phyloP scores from a whole-genome alignment of 345 rosid species.

The Citrus medica region DNA sequence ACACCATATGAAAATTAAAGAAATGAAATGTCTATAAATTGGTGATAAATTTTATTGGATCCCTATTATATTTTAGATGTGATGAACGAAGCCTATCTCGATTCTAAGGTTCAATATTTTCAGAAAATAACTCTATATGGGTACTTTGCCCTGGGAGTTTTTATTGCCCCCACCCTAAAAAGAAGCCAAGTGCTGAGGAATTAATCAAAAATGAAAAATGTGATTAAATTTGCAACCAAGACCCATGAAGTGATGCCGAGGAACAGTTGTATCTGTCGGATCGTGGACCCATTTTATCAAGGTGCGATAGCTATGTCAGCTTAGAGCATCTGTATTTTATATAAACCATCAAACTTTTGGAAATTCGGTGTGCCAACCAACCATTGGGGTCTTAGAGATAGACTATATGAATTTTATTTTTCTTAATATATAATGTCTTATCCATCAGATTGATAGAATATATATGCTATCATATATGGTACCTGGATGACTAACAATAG shows the following conservation, averaged over 20 bases:
- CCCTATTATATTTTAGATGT: neutral
- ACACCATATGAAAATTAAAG: slow-evolving; percentile 14
- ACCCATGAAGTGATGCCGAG: neutral
- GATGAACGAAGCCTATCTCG: neutral
- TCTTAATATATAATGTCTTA: neutral
- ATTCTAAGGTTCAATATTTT: neutral
- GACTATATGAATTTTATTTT: neutral
- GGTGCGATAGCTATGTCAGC: slow-evolving; percentile 7
- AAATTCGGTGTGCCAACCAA: slow-evolving; percentile 7
- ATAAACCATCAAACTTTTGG: slow-evolving; percentile 7
- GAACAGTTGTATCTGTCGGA: slow-evolving; percentile 10
- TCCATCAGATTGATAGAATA: slow-evolving; percentile 6
- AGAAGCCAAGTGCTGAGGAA: no score
- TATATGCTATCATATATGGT: neutral
- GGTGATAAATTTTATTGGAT: slow-evolving; percentile 5
- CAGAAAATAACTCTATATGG: neutral
- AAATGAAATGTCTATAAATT: neutral
- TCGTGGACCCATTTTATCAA: slow-evolving; percentile 10
- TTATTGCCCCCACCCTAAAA: no score
- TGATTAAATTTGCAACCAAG: no score
- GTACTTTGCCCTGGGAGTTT: neutral
- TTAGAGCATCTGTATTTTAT: slow-evolving; percentile 1
- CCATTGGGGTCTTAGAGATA: neutral
- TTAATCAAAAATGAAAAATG: no score
- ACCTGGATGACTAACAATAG: neutral